Evolutionary conservation across 2,329 filamentous ascomycete genomes (phyloP).

Genomic region (Verticillium tricorpus): DNA sequence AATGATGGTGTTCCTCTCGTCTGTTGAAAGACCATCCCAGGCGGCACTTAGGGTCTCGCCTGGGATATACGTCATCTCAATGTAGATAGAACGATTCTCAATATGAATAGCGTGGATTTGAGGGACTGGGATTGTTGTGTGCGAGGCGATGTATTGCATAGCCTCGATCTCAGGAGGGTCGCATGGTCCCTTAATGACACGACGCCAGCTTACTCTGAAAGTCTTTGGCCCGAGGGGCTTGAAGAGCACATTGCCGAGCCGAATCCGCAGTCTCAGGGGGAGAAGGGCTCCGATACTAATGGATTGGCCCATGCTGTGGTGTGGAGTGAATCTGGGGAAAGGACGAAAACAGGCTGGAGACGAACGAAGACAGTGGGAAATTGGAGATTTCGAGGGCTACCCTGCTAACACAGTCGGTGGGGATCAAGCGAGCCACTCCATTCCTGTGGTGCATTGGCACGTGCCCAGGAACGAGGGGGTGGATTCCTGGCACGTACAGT

Average conservation of each 20-base stretch:
- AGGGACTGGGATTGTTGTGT: conserved; percentile 22
- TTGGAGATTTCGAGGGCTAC: not conserved
- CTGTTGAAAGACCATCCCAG: conserved; percentile 16
- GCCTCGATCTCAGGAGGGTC: conserved; percentile 22
- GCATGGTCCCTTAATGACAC: conserved; percentile 25
- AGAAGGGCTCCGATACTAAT: conserved; percentile 15
- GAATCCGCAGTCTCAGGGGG: conserved; percentile 18
- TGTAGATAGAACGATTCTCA: conserved; percentile 13
- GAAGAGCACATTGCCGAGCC: conserved; percentile 21
- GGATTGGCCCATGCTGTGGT: conserved; percentile 18
- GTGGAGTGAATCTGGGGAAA: not conserved
- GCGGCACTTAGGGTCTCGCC: conserved; percentile 14
- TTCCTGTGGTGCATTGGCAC: too few species aligned
- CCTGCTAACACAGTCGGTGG: too few species aligned
- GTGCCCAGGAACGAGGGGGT: too few species aligned
- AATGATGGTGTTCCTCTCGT: conserved; percentile 14
- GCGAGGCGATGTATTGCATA: conserved; percentile 21
- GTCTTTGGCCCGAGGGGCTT: conserved; percentile 8
- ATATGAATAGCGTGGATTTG: conserved; percentile 19
- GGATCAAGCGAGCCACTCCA: too few species aligned
- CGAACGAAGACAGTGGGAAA: not conserved
- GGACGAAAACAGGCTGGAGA: not conserved
- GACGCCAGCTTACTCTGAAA: conserved; percentile 20
- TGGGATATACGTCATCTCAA: conserved; percentile 21
- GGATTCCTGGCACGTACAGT: too few species aligned